phyloP scores from a whole-genome alignment of 176 grass and related monocot species.

The Avena sativa region DNA sequence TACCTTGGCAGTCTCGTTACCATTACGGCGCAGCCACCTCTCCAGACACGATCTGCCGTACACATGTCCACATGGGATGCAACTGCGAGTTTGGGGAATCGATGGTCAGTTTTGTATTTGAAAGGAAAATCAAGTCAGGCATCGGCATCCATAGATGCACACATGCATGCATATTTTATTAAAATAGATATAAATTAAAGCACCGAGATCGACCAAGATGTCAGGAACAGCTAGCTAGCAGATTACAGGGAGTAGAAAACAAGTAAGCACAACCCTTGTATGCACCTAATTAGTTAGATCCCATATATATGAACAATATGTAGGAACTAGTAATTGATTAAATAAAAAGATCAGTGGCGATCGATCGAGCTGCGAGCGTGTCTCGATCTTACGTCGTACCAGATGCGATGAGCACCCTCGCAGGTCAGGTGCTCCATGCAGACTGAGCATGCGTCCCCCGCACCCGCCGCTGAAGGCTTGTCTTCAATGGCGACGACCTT shows the following conservation, averaged over 20 bases:
- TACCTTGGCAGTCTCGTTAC: background rate
- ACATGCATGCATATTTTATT: no score
- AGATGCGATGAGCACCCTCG: background rate
- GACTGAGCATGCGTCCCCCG: background rate
- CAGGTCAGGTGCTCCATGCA: background rate
- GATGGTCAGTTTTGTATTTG: no score
- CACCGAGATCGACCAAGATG: no score
- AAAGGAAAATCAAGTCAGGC: background rate
- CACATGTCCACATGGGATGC: slow-evolving; percentile 25
- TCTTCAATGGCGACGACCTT: background rate
- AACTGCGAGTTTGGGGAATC: background rate
- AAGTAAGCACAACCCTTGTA: no score
- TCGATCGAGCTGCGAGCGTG: background rate
- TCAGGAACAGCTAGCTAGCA: no score
- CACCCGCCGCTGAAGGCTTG: background rate
- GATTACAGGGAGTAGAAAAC: no score
- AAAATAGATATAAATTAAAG: background rate
- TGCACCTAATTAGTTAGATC: no score
- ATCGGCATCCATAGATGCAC: no score
- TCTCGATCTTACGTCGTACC: background rate
- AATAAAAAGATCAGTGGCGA: background rate
- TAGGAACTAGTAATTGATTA: no score
- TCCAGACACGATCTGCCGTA: slow-evolving; percentile 16
- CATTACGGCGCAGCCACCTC: background rate
- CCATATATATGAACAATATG: no score